Evolutionary conservation across 768 basidiomycete species (phyloP).

Genomic region (Pisolithus tinctorius): DNA sequence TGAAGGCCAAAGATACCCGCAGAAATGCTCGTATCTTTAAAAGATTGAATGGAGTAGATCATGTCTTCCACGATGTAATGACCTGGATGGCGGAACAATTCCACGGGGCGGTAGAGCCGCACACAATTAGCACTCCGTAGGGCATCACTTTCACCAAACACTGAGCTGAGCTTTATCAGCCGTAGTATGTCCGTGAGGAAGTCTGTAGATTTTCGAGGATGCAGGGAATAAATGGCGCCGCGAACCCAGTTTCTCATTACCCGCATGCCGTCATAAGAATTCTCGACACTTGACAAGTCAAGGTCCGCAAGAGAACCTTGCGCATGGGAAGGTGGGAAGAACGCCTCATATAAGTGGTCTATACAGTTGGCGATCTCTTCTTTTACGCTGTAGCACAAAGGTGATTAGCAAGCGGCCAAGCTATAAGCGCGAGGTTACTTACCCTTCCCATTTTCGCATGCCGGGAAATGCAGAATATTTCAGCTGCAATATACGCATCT

Average conservation of each 20-base stretch:
- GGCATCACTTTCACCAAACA: conserved; percentile 32
- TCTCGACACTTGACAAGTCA: conserved; percentile 31
- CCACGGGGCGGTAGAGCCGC: conserved; percentile 5
- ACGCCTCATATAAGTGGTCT: conserved; percentile 39
- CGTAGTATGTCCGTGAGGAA: conserved; percentile 39
- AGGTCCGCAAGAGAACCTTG: conserved; percentile 39
- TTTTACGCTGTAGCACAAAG: background rate
- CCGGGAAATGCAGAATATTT: conserved; percentile 13
- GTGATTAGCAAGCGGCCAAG: background rate
- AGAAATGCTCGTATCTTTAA: conserved; percentile 18
- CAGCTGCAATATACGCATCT: conserved; percentile 41
- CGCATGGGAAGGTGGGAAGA: conserved; percentile 40
- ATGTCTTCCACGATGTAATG: conserved; percentile 29
- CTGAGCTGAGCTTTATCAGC: conserved; percentile 31
- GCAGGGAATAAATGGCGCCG: conserved; percentile 30
- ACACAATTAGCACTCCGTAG: conserved; percentile 28
- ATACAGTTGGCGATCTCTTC: conserved; percentile 31
- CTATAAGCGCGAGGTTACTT: background rate
- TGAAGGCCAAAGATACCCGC: conserved; percentile 33
- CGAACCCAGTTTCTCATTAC: conserved; percentile 42
- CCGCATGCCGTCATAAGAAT: conserved; percentile 29
- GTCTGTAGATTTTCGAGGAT: conserved; percentile 4
- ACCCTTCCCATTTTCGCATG: conserved; percentile 2
- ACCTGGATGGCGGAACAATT: conserved; percentile 9
- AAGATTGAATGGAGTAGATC: conserved; percentile 23